A percentile compares a stretch with the other conserved stretches of the same genome.
Conservation (phyloP, 2,329 filamentous ascomycete genomes). For the Bipolaris cookei region DNA sequence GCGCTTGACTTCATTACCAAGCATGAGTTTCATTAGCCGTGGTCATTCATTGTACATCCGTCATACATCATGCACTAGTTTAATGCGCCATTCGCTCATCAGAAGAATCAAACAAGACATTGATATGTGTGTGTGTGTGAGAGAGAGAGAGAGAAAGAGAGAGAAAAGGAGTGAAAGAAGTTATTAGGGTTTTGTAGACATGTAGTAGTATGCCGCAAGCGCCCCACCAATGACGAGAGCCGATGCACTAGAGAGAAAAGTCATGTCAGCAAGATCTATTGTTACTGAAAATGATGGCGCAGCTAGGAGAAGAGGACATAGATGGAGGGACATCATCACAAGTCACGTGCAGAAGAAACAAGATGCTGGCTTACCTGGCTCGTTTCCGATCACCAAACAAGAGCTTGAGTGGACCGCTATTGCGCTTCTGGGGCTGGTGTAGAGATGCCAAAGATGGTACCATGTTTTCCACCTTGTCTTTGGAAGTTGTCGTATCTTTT, state of each 20-base stretch:
- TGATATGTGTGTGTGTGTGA: too few relatives aligned
- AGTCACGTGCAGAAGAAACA: background rate
- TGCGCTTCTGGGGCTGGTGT: conserved; percentile 5
- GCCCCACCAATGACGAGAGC: conserved; percentile 16
- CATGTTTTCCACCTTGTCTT: conserved; percentile 4
- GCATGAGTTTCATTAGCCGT: background rate
- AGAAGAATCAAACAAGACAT: background rate
- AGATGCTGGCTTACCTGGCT: conserved; percentile 29
- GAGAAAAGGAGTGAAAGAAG: background rate
- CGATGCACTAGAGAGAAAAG: conserved; percentile 6
- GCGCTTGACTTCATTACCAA: background rate
- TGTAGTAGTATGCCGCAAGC: conserved; percentile 19
- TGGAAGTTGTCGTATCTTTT: background rate
- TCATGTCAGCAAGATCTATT: conserved; percentile 6
- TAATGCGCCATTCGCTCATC: background rate
- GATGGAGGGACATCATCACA: too few relatives aligned
- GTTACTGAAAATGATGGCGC: background rate
- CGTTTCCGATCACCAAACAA: conserved; percentile 29
- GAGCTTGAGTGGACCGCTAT: conserved; percentile 12
- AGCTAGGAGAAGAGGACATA: too few relatives aligned
- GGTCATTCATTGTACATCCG: background rate
- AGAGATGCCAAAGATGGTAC: conserved; percentile 1
- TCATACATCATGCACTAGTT: background rate
- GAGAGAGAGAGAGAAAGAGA: background rate
- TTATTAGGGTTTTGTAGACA: conserved; percentile 5